A percentile compares a stretch with the other conserved stretches of the same genome.
Evolutionary conservation across 2,329 filamentous ascomycete genomes (phyloP).

Genomic region (Chrysoporthe austroafricana): DNA sequence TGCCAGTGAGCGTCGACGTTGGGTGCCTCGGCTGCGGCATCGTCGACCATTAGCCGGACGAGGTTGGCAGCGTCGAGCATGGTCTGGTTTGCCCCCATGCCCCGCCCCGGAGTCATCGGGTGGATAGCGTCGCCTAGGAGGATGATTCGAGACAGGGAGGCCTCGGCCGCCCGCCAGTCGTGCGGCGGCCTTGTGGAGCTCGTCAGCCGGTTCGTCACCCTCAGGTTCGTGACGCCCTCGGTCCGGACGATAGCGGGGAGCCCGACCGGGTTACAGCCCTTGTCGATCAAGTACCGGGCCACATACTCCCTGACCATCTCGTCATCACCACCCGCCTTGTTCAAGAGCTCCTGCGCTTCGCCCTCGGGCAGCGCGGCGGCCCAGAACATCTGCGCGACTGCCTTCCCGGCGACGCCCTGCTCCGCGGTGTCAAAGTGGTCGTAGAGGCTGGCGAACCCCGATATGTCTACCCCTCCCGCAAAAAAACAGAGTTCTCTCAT

Average conservation of each 20-base stretch:
- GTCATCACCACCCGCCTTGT: not conserved
- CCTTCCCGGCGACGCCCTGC: not conserved
- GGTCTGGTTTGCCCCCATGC: constrained; percentile 5
- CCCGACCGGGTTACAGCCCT: constrained; percentile 1
- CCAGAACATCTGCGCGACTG: constrained; percentile 5
- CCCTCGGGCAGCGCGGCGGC: not conserved
- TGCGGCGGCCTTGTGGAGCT: not conserved
- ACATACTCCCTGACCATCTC: not conserved
- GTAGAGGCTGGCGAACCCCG: constrained; percentile 1
- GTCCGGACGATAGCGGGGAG: not conserved
- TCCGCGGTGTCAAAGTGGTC: not conserved
- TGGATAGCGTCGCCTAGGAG: constrained; percentile 7
- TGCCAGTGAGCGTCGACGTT: not conserved
- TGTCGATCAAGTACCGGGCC: not conserved
- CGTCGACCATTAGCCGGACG: not conserved
- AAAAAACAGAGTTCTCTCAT: not conserved
- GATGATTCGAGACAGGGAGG: not conserved
- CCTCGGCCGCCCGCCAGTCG: not conserved
- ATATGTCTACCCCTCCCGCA: not conserved
- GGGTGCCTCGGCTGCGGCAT: not conserved
- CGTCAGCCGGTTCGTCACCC: constrained; percentile 5
- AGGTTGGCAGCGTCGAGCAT: not conserved
- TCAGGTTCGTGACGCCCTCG: not conserved
- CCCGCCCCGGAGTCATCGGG: constrained; percentile 4
- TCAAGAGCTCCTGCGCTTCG: not conserved